Percentiles rank a stretch among this genome's conserved stretches.
These are phyloP conservation scores for Hypoxylon sp. DNA, from an alignment of 2,329 filamentous ascomycete genomes.

Conservation along the genomic window DNA sequence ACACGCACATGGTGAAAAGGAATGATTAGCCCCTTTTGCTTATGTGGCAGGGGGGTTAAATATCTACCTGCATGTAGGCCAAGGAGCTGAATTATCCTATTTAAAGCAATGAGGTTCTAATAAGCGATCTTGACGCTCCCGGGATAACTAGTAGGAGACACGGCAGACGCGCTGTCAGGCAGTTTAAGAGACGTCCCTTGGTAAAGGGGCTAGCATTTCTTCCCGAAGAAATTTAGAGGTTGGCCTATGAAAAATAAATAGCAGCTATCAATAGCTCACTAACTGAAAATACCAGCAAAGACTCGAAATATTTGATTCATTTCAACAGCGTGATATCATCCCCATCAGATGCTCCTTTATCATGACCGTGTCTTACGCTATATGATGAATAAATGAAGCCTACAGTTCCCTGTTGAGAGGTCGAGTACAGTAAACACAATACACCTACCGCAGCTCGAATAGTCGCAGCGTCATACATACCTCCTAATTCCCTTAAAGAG, in stretches of 20 bases:
- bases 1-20: conserved; percentile 7
- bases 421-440: not conserved
- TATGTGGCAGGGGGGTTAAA: no score
- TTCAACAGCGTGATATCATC: not conserved
- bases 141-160: no score
- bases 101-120: no score
- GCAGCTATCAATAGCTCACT: not conserved
- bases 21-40: no score
- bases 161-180: no score
- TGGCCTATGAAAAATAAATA: not conserved
- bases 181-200: no score
- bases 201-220: no score
- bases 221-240: not conserved
- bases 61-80: no score
- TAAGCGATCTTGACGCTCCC: no score
- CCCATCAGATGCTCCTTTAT: not conserved
- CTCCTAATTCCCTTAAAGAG: conserved; percentile 8
- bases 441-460: not conserved
- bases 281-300: not conserved
- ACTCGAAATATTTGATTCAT: not conserved
- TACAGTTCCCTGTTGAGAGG: not conserved
- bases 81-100: no score
- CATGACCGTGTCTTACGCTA: not conserved
- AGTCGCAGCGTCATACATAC: not conserved
- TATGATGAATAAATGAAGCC: not conserved